A percentile compares a stretch with the other conserved stretches of the same genome.
phyloP scores from a whole-genome alignment of 805 yeast species.

The Candida peoriensis region DNA sequence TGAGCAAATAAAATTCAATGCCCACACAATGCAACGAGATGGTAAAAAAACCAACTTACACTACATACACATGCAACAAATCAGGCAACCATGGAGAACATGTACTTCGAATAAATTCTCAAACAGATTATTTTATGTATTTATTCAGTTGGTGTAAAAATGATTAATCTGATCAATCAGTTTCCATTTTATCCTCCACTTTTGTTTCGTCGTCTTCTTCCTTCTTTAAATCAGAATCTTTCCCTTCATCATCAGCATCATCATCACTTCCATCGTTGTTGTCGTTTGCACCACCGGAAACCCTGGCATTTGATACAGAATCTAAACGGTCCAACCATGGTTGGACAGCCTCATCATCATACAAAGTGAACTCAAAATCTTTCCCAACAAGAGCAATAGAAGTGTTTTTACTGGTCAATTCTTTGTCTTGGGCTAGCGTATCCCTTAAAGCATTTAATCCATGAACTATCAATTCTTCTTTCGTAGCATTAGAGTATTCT shows the following conservation, averaged over 20 bases:
- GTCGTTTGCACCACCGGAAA: conserved; percentile 31
- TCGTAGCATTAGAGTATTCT: conserved; percentile 49
- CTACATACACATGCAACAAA: no score
- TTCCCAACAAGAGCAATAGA: conserved; percentile 91
- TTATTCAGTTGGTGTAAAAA: not conserved
- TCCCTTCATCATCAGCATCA: conserved; percentile 22
- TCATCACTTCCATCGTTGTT: conserved; percentile 16
- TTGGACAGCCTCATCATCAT: conserved; percentile 80
- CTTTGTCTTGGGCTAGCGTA: conserved; percentile 91
- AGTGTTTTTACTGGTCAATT: conserved; percentile 76
- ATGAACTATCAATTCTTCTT: conserved; percentile 74
- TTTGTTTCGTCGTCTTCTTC: conserved; percentile 11
- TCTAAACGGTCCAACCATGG: conserved; percentile 79
- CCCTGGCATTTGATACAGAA: conserved; percentile 54
- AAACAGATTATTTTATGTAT: no score
- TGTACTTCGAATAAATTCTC: no score
- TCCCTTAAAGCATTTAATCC: conserved; percentile 92
- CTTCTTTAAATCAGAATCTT: conserved; percentile 12
- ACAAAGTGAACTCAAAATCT: conserved; percentile 65
- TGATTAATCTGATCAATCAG: conserved; percentile 15
- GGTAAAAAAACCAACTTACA: conserved; percentile 3
- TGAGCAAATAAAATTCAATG: not conserved
- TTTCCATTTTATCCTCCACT: conserved; percentile 33
- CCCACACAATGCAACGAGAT: no score
- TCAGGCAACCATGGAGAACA: no score